These are phyloP conservation scores for Fonsecaea nubica DNA, from an alignment of 2,329 filamentous ascomycete species.

Conservation along the genomic window DNA sequence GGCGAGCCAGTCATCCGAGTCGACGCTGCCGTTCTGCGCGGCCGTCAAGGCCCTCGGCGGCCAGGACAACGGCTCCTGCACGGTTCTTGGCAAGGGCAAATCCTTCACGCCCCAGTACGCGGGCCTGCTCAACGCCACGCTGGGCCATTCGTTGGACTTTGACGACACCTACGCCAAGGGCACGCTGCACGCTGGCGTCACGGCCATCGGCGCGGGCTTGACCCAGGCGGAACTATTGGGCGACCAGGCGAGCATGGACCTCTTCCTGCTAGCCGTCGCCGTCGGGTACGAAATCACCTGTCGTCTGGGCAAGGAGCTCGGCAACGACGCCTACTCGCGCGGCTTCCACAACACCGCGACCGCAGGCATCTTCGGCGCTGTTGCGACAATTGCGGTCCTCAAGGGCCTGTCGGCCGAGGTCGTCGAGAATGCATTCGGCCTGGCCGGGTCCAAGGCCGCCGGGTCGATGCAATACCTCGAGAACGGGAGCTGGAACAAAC, in stretches of 20 bases:
- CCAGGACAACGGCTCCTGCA: constrained; percentile 21
- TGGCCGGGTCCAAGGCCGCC: constrained; percentile 48
- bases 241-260: constrained; percentile 32
- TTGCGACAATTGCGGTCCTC: constrained; percentile 45
- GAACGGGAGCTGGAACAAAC: constrained; percentile 50
- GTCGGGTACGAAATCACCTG: constrained; percentile 46
- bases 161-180: constrained; percentile 54
- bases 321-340: constrained; percentile 45
- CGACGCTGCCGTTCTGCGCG: constrained; percentile 33
- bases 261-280: constrained; percentile 44
- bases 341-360: constrained; percentile 50
- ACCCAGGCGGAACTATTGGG: constrained; percentile 44
- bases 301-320: constrained; percentile 46
- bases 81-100: constrained; percentile 37
- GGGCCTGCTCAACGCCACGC: constrained; percentile 51
- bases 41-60: constrained; percentile 32
- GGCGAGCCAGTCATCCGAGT: constrained; percentile 34
- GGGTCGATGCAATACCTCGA: constrained; percentile 50
- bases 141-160: constrained; percentile 54
- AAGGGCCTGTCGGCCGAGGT: constrained; percentile 38
- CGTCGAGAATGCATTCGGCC: constrained; percentile 47
- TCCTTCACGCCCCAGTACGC: constrained; percentile 47
- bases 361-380: constrained; percentile 48
- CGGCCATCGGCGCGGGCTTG: constrained; percentile 43
- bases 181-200: constrained; percentile 52